Evolutionary conservation across 1,139 yeast genomes (phyloP).

Genomic region (Kodamaea plutei): DNA sequence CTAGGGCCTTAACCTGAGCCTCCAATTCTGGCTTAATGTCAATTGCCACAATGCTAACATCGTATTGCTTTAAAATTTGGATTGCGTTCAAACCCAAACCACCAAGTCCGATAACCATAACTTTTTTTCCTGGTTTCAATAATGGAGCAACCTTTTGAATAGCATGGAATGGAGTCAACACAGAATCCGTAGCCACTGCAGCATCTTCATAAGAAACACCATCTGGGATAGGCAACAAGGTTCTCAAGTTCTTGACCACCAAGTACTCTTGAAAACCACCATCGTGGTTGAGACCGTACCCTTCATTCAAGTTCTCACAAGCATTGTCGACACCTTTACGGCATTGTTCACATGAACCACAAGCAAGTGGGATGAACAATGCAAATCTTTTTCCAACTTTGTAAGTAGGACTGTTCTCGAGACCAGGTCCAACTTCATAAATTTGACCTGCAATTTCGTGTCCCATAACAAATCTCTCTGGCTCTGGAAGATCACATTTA

Average conservation of each 20-base stretch:
- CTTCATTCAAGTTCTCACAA: conserved; percentile 24
- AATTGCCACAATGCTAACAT: conserved; percentile 38
- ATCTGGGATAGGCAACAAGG: conserved; percentile 45
- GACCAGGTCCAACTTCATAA: conserved; percentile 34
- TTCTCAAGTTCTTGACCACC: conserved; percentile 31
- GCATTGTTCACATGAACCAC: conserved; percentile 44
- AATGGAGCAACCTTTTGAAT: conserved; percentile 33
- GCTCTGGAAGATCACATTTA: conserved; percentile 12
- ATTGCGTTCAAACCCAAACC: conserved; percentile 50
- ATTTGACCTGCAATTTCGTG: conserved; percentile 55
- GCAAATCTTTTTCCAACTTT: conserved; percentile 36
- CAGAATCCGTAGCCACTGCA: conserved; percentile 49
- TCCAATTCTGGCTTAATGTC: conserved; percentile 34
- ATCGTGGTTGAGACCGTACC: conserved; percentile 42
- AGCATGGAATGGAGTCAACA: conserved; percentile 51
- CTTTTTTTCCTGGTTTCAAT: conserved; percentile 35
- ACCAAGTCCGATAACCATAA: conserved; percentile 46
- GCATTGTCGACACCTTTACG: conserved; percentile 40
- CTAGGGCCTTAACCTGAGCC: conserved; percentile 28
- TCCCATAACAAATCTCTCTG: conserved; percentile 46
- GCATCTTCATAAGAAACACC: conserved; percentile 43
- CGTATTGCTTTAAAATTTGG: conserved; percentile 40
- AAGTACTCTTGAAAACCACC: conserved; percentile 52
- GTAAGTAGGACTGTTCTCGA: conserved; percentile 23
- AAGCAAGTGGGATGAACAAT: conserved; percentile 33